Percentiles rank a stretch among this genome's conserved stretches.
These are phyloP conservation scores for Plectosphaerella plurivora DNA, from an alignment of 2,329 filamentous ascomycete genomes.

Conservation along the genomic window DNA sequence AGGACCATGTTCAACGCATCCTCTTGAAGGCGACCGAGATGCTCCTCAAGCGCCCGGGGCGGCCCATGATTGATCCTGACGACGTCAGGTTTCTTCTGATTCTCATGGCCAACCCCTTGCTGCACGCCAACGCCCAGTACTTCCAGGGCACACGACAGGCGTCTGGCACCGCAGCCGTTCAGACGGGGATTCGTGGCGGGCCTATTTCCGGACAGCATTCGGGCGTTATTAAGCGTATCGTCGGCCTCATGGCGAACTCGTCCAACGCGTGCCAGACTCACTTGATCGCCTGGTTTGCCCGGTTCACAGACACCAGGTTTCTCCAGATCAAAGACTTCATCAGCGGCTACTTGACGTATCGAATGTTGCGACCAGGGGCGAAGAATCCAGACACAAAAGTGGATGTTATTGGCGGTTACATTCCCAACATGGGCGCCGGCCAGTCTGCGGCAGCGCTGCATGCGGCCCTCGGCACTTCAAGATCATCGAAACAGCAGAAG, in stretches of 20 bases:
- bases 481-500: slow-evolving; percentile 48
- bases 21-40: slow-evolving; percentile 76
- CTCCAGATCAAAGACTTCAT: slow-evolving; percentile 71
- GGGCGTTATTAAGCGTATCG: slow-evolving; percentile 77
- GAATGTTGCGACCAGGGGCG: slow-evolving; percentile 66
- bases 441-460: slow-evolving; percentile 68
- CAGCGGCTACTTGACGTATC: slow-evolving; percentile 75
- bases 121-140: slow-evolving; percentile 44
- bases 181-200: slow-evolving; percentile 20
- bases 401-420: slow-evolving; percentile 61
- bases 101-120: slow-evolving; percentile 71
- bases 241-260: slow-evolving; percentile 75
- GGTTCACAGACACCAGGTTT: slow-evolving; percentile 64
- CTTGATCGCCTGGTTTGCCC: slow-evolving; percentile 73
- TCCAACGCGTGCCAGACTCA: slow-evolving; percentile 72
- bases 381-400: slow-evolving; percentile 57
- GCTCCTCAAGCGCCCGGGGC: slow-evolving; percentile 73
- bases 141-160: slow-evolving; percentile 36
- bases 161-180: background rate
- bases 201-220: slow-evolving; percentile 65
- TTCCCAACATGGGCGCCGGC: slow-evolving; percentile 68
- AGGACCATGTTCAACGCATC: slow-evolving; percentile 63
- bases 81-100: slow-evolving; percentile 77
- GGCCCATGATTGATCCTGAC: slow-evolving; percentile 61
- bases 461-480: slow-evolving; percentile 62